phyloP scores from a whole-genome alignment of 78 protist species.

The Paratrimastix pyriformis region DNA sequence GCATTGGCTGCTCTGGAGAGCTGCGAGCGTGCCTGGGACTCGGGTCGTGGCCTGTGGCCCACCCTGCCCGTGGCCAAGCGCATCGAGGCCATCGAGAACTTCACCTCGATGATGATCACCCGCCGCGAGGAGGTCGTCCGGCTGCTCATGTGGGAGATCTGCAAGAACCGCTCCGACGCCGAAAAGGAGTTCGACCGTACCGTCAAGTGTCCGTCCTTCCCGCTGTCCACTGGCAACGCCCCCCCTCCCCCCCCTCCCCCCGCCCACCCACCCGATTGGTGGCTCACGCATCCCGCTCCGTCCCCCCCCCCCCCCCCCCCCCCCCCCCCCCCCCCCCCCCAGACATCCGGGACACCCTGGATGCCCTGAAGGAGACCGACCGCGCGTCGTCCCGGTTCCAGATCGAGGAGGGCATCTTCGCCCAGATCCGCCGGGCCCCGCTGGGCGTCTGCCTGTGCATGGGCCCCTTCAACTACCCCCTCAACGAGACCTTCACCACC shows the following conservation, averaged over 20 bases:
- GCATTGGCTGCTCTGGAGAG: too few relatives aligned
- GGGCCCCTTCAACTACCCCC: conserved; percentile 41
- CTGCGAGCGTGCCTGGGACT: background rate
- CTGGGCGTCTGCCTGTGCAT: conserved; percentile 27
- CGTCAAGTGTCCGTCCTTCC: too few relatives aligned
- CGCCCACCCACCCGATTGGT: too few relatives aligned
- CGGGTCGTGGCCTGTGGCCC: background rate
- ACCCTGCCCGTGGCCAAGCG: background rate
- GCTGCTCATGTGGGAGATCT: conserved; percentile 44
- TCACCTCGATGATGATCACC: background rate
- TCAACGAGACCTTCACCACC: conserved; percentile 31
- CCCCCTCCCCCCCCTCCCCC: too few relatives aligned
- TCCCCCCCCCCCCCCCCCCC: too few relatives aligned
- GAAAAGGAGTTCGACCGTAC: conserved; percentile 37
- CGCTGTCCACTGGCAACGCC: too few relatives aligned
- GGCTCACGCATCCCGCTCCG: too few relatives aligned
- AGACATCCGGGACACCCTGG: conserved; percentile 17
- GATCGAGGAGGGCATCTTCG: background rate
- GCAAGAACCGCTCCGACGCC: conserved; percentile 20
- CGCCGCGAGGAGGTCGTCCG: background rate
- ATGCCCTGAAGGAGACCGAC: background rate
- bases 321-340: too few relatives aligned
- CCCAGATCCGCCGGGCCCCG: conserved; percentile 26
- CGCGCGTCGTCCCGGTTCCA: background rate
- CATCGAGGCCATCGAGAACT: conserved; percentile 1